phyloP scores from a whole-genome alignment of 116 monocot genomes.

The Cymodocea nodosa region DNA sequence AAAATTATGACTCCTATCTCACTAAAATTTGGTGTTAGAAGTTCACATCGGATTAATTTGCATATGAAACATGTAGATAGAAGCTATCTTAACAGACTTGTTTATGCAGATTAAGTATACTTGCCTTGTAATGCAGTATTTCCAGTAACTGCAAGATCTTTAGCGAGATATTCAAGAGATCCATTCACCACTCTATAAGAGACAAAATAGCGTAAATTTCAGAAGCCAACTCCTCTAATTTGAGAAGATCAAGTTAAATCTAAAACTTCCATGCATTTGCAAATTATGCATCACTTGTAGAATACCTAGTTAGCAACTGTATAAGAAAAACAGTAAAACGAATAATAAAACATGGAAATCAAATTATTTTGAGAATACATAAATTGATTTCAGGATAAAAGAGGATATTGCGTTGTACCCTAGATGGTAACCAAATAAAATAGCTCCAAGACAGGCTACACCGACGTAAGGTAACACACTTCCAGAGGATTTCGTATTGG shows the following conservation, averaged over 20 bases:
- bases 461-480: constrained; percentile 88
- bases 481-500: constrained; percentile 58
- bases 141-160: constrained; percentile 69
- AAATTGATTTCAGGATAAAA: neutral
- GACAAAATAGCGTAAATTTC: neutral
- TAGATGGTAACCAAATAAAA: constrained; percentile 98
- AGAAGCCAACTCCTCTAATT: neutral
- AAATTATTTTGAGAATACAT: no score
- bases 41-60: no score
- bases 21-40: no score
- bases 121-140: constrained; percentile 75
- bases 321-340: neutral
- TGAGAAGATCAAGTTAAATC: neutral
- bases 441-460: constrained; percentile 90
- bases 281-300: no score
- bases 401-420: constrained; percentile 43
- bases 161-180: constrained; percentile 85
- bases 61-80: no score
- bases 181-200: constrained; percentile 85
- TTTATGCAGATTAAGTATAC: neutral
- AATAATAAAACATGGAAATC: neutral
- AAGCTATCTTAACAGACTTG: no score
- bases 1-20: no score
- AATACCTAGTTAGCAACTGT: neutral
- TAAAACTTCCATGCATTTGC: no score